Conservation (phyloP, 1,284 basidiomycete species). For the Meira miltonrushii region DNA sequence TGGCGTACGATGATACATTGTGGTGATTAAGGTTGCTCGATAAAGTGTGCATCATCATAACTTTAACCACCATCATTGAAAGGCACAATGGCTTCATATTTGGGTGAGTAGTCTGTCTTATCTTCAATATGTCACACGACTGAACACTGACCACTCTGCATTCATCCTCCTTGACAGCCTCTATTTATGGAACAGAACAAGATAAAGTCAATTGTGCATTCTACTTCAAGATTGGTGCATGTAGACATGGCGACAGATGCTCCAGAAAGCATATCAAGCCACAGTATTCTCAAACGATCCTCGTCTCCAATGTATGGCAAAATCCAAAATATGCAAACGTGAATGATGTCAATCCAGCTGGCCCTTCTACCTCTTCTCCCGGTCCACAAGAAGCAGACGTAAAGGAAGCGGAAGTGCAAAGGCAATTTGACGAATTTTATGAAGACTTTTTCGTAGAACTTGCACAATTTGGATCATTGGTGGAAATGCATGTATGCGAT, state of each 20-base stretch:
- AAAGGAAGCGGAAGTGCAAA: conserved; percentile 74
- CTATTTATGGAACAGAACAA: conserved; percentile 61
- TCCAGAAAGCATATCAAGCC: conserved; percentile 97
- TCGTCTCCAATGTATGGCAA: conserved; percentile 98
- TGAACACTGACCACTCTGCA: conserved; percentile 14
- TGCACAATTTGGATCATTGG: conserved; percentile 85
- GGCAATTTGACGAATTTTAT: conserved; percentile 94
- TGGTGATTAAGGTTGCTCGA: too few relatives aligned
- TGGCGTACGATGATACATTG: too few relatives aligned
- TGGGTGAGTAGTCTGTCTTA: neutral
- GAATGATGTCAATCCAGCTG: conserved; percentile 51
- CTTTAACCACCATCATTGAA: too few relatives aligned
- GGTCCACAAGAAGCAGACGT: too few relatives aligned
- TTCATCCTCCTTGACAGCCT: conserved; percentile 28
- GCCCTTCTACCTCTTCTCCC: too few relatives aligned
- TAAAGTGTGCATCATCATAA: too few relatives aligned
- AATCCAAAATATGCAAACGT: conserved; percentile 85
- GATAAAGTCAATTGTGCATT: conserved; percentile 91
- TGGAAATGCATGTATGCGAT: conserved; percentile 94
- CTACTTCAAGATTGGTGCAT: conserved; percentile 94
- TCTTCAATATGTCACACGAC: neutral
- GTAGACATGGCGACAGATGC: conserved; percentile 90
- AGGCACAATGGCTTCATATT: conserved; percentile 8
- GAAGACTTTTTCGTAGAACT: conserved; percentile 74
- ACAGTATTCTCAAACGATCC: conserved; percentile 91